Evolutionary conservation across 371 early-diverging fungal species (phyloP).

Genomic region (Mortierella sp.): DNA sequence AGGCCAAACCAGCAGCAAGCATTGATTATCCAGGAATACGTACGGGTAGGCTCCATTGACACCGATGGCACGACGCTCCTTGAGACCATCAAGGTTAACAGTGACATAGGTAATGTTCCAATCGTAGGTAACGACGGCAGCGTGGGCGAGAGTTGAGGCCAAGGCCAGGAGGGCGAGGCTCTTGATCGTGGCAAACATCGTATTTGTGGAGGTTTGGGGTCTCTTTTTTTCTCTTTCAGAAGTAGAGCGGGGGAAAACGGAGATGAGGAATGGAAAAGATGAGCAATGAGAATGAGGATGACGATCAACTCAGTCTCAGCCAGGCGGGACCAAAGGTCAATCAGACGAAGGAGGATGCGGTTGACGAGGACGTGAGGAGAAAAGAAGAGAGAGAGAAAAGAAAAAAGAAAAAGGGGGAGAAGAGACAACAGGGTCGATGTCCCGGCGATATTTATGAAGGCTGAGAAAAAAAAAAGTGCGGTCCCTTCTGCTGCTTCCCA

Average conservation of each 20-base stretch:
- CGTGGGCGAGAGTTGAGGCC: slow-evolving; percentile 6
- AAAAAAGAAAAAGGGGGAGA: slow-evolving; percentile 4
- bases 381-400: not conserved
- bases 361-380: not conserved
- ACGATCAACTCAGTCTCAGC: no score
- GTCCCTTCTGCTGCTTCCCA: not conserved
- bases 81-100: slow-evolving; percentile 70
- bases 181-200: slow-evolving; percentile 6
- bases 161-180: slow-evolving; percentile 12
- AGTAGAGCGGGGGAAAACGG: not conserved
- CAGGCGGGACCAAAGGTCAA: slow-evolving; percentile 4
- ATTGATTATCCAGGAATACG: slow-evolving; percentile 8
- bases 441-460: slow-evolving; percentile 28
- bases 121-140: slow-evolving; percentile 50
- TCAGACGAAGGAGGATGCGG: not conserved
- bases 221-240: not conserved
- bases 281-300: no score
- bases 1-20: not conserved
- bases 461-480: not conserved
- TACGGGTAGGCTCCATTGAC: slow-evolving; percentile 78
- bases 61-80: slow-evolving; percentile 70
- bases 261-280: not conserved
- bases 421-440: not conserved
- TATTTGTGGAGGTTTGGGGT: no score
- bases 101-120: slow-evolving; percentile 72